Evolutionary conservation across 768 basidiomycete genomes (phyloP), one percentile per base, ranked within the genome.

Genomic region (Chiua virens): DNA sequence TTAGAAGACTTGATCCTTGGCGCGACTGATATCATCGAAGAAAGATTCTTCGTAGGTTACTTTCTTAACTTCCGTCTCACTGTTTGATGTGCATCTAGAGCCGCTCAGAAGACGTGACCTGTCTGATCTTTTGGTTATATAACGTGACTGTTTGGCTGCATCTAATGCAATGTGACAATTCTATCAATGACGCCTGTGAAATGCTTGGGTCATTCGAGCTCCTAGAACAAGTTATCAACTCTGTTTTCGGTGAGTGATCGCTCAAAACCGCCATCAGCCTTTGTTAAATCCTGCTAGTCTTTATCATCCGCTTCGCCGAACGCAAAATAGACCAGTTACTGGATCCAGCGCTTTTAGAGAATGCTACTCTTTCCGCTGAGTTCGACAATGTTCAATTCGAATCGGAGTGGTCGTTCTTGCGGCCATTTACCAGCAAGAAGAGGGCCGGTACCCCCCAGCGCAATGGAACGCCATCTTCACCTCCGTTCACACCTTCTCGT

Each of bases 261-360:
- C 20, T 39, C 25, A 18, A 47, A 47, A 21, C 17, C 7, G 55
- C 32, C 30, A 46, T 47, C 40, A 21, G 21, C 36, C 7, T 21
- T 47, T 27, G 32, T 18, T 60, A 39, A 54, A 49, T 27, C 11
- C 25, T 38, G 27, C 36, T 50, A 97, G 97, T 98, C 21, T 97
- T 98, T 68, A 84, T 98, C 58, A 96, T 98, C 55, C 89, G 97
- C 47, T 86, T 89, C 57, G 87, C 89, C 8, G 97, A 99, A 69
- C 79, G 87, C 47, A 82, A 82, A 56, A 90, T 98, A 69, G 96
- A 98, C 67, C 78, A 83, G 43, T 72, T 97, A 23, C 77, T 99
- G 10, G 94, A 98, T 62, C 70, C 80, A 1, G 81, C 89, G 0
- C 71, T 98, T 43, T 78, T 99, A 42, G 93, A 98, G 45, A 85